phyloP scores from a whole-genome alignment of 441 rosid species.

The Populus hybrid region DNA sequence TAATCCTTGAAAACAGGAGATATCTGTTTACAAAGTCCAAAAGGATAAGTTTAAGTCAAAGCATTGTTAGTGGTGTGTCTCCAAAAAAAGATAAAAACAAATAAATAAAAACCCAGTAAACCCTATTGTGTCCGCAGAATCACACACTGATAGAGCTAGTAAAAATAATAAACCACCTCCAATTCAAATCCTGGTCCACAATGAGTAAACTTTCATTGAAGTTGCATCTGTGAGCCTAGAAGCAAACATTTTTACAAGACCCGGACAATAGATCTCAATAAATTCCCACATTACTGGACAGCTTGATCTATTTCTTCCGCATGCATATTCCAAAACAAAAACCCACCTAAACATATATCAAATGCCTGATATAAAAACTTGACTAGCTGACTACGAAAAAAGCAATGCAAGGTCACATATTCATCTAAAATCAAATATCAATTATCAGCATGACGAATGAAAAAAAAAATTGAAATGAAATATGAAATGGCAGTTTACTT shows the following conservation, averaged over 20 bases:
- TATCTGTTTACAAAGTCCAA: conserved; percentile 47
- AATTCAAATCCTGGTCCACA: neutral
- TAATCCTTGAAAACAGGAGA: conserved; percentile 84
- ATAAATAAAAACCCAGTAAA: neutral
- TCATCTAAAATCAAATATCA: neutral
- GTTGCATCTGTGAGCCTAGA: neutral
- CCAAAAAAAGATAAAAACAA: neutral
- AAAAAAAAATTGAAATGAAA: neutral
- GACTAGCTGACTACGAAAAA: neutral
- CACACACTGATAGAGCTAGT: neutral
- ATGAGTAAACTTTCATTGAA: neutral
- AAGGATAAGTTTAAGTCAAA: conserved; percentile 9
- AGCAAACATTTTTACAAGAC: neutral
- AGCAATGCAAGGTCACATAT: neutral
- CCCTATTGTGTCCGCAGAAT: neutral
- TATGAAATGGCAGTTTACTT: too few species aligned
- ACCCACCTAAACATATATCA: neutral
- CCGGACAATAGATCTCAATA: neutral
- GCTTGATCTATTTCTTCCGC: neutral
- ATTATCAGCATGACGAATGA: neutral
- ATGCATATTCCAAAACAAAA: neutral
- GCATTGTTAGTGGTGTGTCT: neutral
- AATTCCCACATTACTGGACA: neutral
- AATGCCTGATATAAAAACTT: neutral
- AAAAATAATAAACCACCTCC: neutral